A percentile compares a stretch with the other conserved stretches of the same genome.
Conservation (phyloP, 1,139 yeast genomes). For the Pichia sp. region DNA sequence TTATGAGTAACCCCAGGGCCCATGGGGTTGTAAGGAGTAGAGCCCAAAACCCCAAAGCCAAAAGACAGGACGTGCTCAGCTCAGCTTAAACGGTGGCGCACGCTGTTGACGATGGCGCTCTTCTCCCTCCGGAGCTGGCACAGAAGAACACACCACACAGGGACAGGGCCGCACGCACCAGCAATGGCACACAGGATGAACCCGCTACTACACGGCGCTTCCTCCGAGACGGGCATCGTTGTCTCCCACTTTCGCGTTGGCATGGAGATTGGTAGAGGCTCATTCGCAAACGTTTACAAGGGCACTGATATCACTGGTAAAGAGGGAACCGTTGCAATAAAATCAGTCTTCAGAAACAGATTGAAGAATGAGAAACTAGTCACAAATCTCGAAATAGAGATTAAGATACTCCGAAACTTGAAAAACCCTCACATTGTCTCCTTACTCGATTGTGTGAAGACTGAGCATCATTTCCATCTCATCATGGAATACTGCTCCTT, state of each 20-base stretch:
- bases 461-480: conserved; percentile 73
- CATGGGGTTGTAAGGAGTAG: too few relatives aligned
- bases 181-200: too few relatives aligned
- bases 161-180: too few relatives aligned
- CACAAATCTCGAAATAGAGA: conserved; percentile 88
- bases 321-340: conserved; percentile 68
- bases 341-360: conserved; percentile 77
- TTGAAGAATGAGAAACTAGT: conserved; percentile 78
- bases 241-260: conserved; percentile 49
- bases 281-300: conserved; percentile 89
- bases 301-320: conserved; percentile 42
- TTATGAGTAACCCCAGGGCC: too few relatives aligned
- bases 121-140: too few relatives aligned
- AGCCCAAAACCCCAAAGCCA: too few relatives aligned
- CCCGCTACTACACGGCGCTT: too few relatives aligned
- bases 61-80: too few relatives aligned
- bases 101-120: too few relatives aligned
- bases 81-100: too few relatives aligned
- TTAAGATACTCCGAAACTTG: conserved; percentile 73
- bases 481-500: conserved; percentile 97
- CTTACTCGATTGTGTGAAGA: conserved; percentile 72
- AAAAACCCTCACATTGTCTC: conserved; percentile 92
- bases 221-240: conserved; percentile 11
- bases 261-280: conserved; percentile 85
- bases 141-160: too few relatives aligned